These are phyloP conservation scores for Lodderomyces orthopsilosis DNA, from an alignment of 1,139 yeast species.

Conservation along the genomic window DNA sequence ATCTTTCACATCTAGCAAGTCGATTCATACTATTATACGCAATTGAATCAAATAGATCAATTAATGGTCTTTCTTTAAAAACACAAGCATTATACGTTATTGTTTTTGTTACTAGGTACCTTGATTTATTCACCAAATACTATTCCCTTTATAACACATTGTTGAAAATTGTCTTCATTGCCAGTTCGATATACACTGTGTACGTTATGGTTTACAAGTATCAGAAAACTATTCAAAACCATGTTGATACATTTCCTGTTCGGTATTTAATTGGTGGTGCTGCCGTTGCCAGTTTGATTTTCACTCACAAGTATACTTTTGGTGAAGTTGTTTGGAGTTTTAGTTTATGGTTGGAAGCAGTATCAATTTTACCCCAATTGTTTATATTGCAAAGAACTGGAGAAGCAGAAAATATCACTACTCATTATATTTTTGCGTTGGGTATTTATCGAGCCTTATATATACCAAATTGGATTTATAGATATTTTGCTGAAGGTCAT, in stretches of 20 bases:
- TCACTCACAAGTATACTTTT: slow-evolving; percentile 62
- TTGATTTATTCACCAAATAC: slow-evolving; percentile 62
- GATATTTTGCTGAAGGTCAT: slow-evolving; percentile 66
- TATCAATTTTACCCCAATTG: slow-evolving; percentile 89
- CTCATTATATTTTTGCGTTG: slow-evolving; percentile 89
- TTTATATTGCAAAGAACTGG: slow-evolving; percentile 89
- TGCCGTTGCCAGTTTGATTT: slow-evolving; percentile 55
- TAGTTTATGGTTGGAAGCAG: slow-evolving; percentile 83
- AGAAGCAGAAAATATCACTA: slow-evolving; percentile 80
- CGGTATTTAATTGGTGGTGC: slow-evolving; percentile 70
- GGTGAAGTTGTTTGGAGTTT: slow-evolving; percentile 73
- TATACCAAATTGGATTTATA: slow-evolving; percentile 92
- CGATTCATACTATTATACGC: slow-evolving; percentile 72
- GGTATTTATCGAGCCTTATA: slow-evolving; percentile 87
- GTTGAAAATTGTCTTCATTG: slow-evolving; percentile 80
- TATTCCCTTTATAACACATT: slow-evolving; percentile 70
- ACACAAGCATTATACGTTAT: slow-evolving; percentile 78
- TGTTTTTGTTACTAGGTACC: slow-evolving; percentile 78
- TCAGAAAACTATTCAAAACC: slow-evolving; percentile 50
- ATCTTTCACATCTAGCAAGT: slow-evolving; percentile 79
- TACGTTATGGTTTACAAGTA: slow-evolving; percentile 66
- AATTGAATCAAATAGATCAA: slow-evolving; percentile 62
- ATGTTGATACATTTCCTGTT: slow-evolving; percentile 71
- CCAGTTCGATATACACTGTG: slow-evolving; percentile 71
- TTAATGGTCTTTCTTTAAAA: slow-evolving; percentile 83